Conservation (phyloP, 2,329 filamentous ascomycete genomes). For the Hymenoscyphus occultus region DNA sequence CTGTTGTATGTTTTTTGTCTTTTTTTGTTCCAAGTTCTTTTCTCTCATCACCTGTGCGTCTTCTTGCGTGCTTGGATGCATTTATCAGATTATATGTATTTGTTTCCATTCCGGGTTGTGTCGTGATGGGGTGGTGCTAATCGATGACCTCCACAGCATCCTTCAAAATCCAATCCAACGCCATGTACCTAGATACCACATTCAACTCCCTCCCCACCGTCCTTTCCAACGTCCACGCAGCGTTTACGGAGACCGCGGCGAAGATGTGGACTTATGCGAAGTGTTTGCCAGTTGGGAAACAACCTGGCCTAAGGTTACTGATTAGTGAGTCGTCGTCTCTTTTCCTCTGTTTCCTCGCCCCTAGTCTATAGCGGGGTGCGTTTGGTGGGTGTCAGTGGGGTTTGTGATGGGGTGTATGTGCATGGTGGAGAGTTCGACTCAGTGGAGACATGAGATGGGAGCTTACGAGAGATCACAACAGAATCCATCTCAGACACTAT, state of each 20-base stretch:
- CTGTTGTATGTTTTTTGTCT: slow-evolving; percentile 30
- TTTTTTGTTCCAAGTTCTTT: neutral
- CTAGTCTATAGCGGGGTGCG: no score
- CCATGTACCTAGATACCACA: slow-evolving; percentile 76
- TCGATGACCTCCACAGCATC: slow-evolving; percentile 43
- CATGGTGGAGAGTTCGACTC: neutral
- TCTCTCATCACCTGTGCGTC: neutral
- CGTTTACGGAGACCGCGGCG: slow-evolving; percentile 73
- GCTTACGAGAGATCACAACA: slow-evolving; percentile 11
- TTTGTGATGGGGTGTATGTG: no score
- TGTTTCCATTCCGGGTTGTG: slow-evolving; percentile 4
- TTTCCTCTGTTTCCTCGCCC: no score
- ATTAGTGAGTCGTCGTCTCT: slow-evolving; percentile 34
- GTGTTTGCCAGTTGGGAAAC: slow-evolving; percentile 55
- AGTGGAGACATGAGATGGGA: no score
- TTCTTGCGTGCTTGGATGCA: neutral
- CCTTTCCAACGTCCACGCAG: slow-evolving; percentile 69
- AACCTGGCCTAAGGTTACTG: slow-evolving; percentile 58
- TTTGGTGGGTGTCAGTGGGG: no score
- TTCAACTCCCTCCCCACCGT: slow-evolving; percentile 72
- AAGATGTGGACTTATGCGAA: slow-evolving; percentile 65
- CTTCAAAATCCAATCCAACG: slow-evolving; percentile 82
- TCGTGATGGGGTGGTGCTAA: slow-evolving; percentile 5
- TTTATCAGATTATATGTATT: no score
- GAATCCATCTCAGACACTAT: slow-evolving; percentile 27